phyloP scores from a whole-genome alignment of 176 grass and related monocot species.

The Ensete ventricosum region DNA sequence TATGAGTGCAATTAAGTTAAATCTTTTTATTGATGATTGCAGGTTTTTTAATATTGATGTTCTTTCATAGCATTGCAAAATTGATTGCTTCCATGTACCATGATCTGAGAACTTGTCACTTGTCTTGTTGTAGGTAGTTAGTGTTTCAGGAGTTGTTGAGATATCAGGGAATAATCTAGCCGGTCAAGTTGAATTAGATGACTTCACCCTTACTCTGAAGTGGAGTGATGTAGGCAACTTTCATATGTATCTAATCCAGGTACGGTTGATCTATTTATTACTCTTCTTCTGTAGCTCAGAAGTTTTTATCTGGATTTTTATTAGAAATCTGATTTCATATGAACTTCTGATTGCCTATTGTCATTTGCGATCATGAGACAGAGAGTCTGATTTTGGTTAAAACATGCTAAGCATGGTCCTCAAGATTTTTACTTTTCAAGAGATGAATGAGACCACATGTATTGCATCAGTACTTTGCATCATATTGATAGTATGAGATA shows the following conservation, averaged over 20 bases:
- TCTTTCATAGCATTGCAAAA: background rate
- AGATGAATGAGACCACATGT: background rate
- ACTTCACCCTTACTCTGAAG: slow-evolving; percentile 70
- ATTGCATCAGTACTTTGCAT: too few species aligned
- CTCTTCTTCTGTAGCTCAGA: background rate
- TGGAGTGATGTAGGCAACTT: slow-evolving; percentile 91
- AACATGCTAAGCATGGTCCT: background rate
- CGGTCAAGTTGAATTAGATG: slow-evolving; percentile 50
- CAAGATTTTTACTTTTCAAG: background rate
- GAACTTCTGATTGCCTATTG: background rate
- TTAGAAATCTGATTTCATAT: background rate
- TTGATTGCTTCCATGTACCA: slow-evolving; percentile 10
- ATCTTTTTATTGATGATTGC: background rate
- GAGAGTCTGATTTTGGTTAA: background rate
- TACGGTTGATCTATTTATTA: slow-evolving; percentile 18
- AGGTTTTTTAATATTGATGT: background rate
- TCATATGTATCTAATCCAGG: slow-evolving; percentile 62
- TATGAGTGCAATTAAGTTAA: background rate
- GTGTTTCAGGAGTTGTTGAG: slow-evolving; percentile 49
- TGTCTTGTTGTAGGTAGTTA: slow-evolving; percentile 37
- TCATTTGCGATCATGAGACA: background rate
- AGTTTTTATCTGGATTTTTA: background rate
- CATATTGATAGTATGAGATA: too few species aligned
- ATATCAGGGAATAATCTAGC: slow-evolving; percentile 73
- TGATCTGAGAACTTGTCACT: slow-evolving; percentile 2